These are phyloP conservation scores for Lenzites betulinus DNA, from an alignment of 768 basidiomycete species.

Conservation along the genomic window DNA sequence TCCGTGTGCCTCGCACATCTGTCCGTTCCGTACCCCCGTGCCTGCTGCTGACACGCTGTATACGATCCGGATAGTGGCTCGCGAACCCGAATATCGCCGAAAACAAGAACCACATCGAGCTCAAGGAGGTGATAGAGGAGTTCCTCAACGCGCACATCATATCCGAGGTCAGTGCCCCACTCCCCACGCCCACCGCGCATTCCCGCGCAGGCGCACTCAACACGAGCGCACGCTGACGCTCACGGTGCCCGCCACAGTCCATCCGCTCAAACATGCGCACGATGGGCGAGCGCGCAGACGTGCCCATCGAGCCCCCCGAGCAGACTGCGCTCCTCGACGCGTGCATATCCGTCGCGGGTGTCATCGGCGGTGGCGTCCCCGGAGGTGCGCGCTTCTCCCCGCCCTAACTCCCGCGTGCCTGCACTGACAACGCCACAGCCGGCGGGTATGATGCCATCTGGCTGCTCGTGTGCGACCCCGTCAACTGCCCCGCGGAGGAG, in stretches of 20 bases:
- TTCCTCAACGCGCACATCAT: constrained; percentile 60
- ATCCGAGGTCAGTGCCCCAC: constrained; percentile 50
- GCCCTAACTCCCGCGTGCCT: not conserved
- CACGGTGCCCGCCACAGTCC: constrained; percentile 42
- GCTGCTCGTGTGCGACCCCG: constrained; percentile 78
- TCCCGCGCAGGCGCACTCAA: too few species aligned
- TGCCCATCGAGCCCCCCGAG: constrained; percentile 88
- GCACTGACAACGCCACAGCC: constrained; percentile 51
- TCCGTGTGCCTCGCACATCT: constrained; percentile 25
- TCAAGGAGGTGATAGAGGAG: constrained; percentile 46
- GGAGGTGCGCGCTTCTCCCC: constrained; percentile 63
- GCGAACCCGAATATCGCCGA: constrained; percentile 53
- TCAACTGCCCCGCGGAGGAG: constrained; percentile 42
- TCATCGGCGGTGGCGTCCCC: constrained; percentile 94
- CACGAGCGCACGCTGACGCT: not conserved
- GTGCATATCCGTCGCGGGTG: constrained; percentile 76
- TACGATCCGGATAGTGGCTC: constrained; percentile 24
- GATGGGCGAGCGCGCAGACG: constrained; percentile 77
- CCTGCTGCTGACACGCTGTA: not conserved
- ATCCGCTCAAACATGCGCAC: constrained; percentile 80
- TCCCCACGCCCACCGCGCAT: not conserved
- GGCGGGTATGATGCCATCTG: constrained; percentile 98
- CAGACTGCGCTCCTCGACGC: constrained; percentile 84
- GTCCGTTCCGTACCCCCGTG: not conserved
- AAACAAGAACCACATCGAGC: constrained; percentile 31